Base-by-base conservation (phyloP, 148 eudicot genomes). In the Vaccinium myrtillus region DNA sequence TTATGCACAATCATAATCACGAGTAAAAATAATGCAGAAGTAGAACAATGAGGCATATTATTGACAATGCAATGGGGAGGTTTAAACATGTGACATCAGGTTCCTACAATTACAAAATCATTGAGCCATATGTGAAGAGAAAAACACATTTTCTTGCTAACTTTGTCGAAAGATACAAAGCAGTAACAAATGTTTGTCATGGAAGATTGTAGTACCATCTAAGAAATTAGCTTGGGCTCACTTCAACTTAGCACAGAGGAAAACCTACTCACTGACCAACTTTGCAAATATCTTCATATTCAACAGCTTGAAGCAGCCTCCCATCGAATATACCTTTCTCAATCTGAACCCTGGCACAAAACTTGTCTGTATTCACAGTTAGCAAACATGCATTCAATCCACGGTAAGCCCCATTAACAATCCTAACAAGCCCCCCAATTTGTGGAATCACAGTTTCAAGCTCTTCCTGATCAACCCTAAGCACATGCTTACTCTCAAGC, bases 301-400 rank as follows among this genome's bases (percentile, higher is more conserved):
- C 98, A 87, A 97, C 91, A 78, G 96, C 92, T 54, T 91, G 90
- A 53, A 97, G 87, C 80, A 94, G 91, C 88, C 94, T 91, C 36
- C 99, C 99, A 87, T 95, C 99, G 83, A 94, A 97, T 56, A 89
- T 77, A 30, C 99, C 98, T 90, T 94, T 97, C 89, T 95, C 98
- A 81, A 97, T 87, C 88, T 95, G 91, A 83, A 97, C 98, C 87
- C 90, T 93, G 56, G 98, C 98, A 88, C 93, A 92, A 85, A 79
- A 96, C 9, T 91, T 96, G 16, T 92, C 91, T 0, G 89, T 88
- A 86, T 97, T 86, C 70, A 97, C 91, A 15, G 91, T 85, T 18
- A 95, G 81, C 89, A 95, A 81, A 87, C 91, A 91, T 0, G 93
- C 98, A 63, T 88, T 92, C 18, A 92, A 91, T 80, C 98, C 99